These are phyloP conservation scores for Pontederia paniculata DNA, from an alignment of 176 grass and related monocot species.

Conservation along the genomic window DNA sequence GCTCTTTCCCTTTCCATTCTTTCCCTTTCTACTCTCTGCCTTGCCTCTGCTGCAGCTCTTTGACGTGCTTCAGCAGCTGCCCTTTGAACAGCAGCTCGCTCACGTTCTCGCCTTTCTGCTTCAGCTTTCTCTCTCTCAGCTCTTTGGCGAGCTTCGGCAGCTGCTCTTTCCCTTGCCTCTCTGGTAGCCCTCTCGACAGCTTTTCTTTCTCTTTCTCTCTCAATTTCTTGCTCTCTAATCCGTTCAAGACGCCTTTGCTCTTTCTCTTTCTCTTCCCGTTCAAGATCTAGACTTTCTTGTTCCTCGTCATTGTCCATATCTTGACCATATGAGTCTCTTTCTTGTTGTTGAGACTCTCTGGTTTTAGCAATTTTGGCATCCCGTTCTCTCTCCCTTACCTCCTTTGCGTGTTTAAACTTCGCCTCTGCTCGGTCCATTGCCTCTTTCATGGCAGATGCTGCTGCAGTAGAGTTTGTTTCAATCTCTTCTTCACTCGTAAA, in stretches of 20 bases:
- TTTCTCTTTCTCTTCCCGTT: conserved; percentile 23
- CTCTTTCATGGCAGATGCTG: conserved; percentile 90
- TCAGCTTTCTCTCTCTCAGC: conserved; percentile 38
- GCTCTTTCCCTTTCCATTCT: conserved; percentile 15
- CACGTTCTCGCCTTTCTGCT: conserved; percentile 26
- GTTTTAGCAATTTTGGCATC: conserved; percentile 47
- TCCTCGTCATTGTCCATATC: conserved; percentile 25
- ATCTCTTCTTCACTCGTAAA: conserved; percentile 44
- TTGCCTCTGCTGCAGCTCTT: conserved; percentile 29
- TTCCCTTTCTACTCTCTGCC: conserved; percentile 9
- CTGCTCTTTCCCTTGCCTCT: conserved; percentile 25
- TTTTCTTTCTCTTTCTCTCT: conserved; percentile 27
- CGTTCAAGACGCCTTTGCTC: conserved; percentile 27
- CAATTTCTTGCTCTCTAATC: conserved; percentile 18
- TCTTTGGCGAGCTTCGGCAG: conserved; percentile 23
- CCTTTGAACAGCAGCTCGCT: conserved; percentile 61
- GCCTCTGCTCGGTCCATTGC: conserved; percentile 92
- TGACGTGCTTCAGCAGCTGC: conserved; percentile 47
- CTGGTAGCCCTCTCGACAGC: conserved; percentile 39
- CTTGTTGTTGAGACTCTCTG: conserved; percentile 28
- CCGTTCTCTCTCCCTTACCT: conserved; percentile 65
- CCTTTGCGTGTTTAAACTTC: conserved; percentile 94
- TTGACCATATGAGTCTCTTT: conserved; percentile 27
- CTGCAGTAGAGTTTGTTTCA: conserved; percentile 38
- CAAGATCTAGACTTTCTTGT: conserved; percentile 22